phyloP scores from a whole-genome alignment of 768 basidiomycete genomes.

The Pisolithus albus region DNA sequence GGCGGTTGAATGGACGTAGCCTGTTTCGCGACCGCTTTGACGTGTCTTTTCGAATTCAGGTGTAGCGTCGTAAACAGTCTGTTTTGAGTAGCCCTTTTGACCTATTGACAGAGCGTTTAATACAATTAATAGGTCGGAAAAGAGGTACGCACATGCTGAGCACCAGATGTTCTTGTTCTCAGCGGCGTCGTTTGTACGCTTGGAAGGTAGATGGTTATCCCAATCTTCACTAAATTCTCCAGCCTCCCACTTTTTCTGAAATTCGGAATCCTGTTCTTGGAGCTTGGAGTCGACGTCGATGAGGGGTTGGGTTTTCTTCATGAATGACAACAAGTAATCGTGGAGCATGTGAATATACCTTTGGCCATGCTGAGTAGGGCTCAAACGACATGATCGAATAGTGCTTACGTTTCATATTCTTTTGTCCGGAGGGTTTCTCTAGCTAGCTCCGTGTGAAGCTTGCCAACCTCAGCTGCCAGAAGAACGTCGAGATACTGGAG shows the following conservation, averaged over 20 bases:
- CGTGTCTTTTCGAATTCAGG: conserved; percentile 90
- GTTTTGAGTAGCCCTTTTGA: conserved; percentile 92
- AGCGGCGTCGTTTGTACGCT: conserved; percentile 33
- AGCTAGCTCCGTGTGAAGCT: conserved; percentile 62
- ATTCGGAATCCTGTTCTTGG: conserved; percentile 56
- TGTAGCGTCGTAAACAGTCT: conserved; percentile 98
- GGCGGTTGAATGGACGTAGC: conserved; percentile 34
- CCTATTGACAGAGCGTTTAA: conserved; percentile 40
- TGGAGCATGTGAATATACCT: conserved; percentile 85
- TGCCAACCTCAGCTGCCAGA: conserved; percentile 52
- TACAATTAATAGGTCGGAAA: conserved; percentile 1
- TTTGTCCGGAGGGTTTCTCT: conserved; percentile 62
- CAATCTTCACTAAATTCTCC: conserved; percentile 66
- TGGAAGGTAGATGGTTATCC: conserved; percentile 45
- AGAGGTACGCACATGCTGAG: conserved; percentile 67
- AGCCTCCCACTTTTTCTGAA: conserved; percentile 74
- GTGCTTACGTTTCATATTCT: conserved; percentile 71
- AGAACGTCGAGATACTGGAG: conserved; percentile 89
- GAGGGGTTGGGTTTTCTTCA: conserved; percentile 78
- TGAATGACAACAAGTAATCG: conserved; percentile 79
- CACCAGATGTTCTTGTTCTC: conserved; percentile 83
- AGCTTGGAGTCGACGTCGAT: conserved; percentile 68
- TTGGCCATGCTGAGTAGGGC: conserved; percentile 5
- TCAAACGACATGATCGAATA: conserved; percentile 2
- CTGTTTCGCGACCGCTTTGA: conserved; percentile 81